phyloP scores from a whole-genome alignment of 2,329 filamentous ascomycete genomes.

The Neonectria ditissima region DNA sequence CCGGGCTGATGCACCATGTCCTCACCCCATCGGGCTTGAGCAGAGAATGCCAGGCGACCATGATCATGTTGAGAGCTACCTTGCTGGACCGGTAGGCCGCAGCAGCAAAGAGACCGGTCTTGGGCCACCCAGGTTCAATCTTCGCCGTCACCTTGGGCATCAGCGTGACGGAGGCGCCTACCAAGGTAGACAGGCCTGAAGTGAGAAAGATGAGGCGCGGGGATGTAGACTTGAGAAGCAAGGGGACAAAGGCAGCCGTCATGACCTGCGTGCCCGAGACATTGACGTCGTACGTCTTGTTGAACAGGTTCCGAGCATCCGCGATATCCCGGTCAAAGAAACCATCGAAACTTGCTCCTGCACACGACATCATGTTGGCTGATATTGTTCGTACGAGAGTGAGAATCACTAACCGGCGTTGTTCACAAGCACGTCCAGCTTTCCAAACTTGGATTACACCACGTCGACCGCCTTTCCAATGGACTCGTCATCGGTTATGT shows the following conservation, averaged over 20 bases:
- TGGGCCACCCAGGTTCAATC: slow-evolving; percentile 3
- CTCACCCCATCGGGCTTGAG: slow-evolving; percentile 16
- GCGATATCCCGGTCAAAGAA: slow-evolving; percentile 41
- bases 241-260: slow-evolving; percentile 55
- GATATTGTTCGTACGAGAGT: too few relatives aligned
- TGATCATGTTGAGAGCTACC: slow-evolving; percentile 17
- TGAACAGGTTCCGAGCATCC: slow-evolving; percentile 55
- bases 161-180: neutral
- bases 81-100: slow-evolving; percentile 9
- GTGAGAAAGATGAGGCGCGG: slow-evolving; percentile 64
- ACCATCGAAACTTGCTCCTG: slow-evolving; percentile 59
- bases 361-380: neutral
- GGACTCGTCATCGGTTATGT: slow-evolving; percentile 64
- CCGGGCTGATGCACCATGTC: slow-evolving; percentile 13
- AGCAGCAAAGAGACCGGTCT: neutral
- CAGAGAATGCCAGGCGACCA: slow-evolving; percentile 17
- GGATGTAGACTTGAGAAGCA: slow-evolving; percentile 56
- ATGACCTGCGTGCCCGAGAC: slow-evolving; percentile 59
- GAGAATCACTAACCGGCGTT: slow-evolving; percentile 60
- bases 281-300: slow-evolving; percentile 63
- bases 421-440: slow-evolving; percentile 66
- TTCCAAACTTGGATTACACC: slow-evolving; percentile 56
- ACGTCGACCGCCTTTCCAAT: slow-evolving; percentile 59
- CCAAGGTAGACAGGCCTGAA: slow-evolving; percentile 38
- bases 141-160: neutral